These are phyloP conservation scores for Aspergillus aculeatus DNA, from an alignment of 2,329 filamentous ascomycete genomes.

Conservation along the genomic window DNA sequence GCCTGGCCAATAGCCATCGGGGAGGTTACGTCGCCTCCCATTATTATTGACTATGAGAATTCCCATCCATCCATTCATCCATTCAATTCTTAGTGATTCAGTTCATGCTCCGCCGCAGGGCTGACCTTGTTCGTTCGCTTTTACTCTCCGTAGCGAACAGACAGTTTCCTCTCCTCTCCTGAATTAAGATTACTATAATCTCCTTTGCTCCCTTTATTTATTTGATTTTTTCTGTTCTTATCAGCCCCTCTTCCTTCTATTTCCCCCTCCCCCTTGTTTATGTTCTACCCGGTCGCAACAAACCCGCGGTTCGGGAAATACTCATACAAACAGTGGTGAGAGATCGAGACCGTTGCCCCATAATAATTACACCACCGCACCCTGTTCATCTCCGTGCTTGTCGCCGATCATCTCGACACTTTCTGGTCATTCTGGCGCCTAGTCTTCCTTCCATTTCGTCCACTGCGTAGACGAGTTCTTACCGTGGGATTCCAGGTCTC, in stretches of 20 bases:
- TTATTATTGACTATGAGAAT: too few relatives aligned
- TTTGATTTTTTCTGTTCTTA: not conserved
- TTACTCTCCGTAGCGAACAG: not conserved
- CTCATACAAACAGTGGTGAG: not conserved
- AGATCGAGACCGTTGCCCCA: not conserved
- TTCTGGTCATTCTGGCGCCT: not conserved
- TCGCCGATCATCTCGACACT: conserved; percentile 1
- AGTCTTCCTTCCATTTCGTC: not conserved
- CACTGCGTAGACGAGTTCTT: not conserved
- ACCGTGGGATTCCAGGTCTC: not conserved
- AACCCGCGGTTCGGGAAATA: not conserved
- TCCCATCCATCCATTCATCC: not conserved
- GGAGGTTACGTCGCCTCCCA: conserved; percentile 1
- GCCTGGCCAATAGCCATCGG: conserved; percentile 5
- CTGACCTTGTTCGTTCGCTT: not conserved
- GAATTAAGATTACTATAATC: not conserved
- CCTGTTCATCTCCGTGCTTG: conserved; percentile 2
- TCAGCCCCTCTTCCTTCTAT: not conserved
- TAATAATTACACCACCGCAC: not conserved
- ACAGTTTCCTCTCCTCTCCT: not conserved
- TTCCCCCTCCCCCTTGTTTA: not conserved
- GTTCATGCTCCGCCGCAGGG: not conserved
- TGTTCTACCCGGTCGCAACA: not conserved
- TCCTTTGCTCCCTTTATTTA: not conserved
- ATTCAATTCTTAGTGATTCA: not conserved